Percentiles rank a stretch among this genome's conserved stretches.
These are phyloP conservation scores for Odontarrhena argentea DNA, from an alignment of 345 rosid species.

Conservation along the genomic window DNA sequence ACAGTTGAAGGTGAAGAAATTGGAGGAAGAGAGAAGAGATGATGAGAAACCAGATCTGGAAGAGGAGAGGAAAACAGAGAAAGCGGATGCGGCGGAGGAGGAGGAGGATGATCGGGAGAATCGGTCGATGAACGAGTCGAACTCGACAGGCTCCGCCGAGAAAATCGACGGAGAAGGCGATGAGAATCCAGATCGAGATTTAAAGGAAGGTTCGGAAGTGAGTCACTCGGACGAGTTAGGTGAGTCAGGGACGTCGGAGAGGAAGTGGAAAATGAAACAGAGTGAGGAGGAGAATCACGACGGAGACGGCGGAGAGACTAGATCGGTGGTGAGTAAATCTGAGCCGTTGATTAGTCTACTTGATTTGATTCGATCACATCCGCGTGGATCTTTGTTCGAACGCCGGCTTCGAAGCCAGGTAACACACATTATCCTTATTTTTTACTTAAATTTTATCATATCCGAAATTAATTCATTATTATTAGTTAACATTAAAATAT, in stretches of 20 bases:
- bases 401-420: conserved; percentile 68
- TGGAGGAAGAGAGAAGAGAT: conserved; percentile 39
- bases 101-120: conserved; percentile 54
- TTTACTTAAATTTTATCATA: not conserved
- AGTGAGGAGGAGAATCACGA: not conserved
- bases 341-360: conserved; percentile 55
- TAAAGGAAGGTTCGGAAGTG: conserved; percentile 36
- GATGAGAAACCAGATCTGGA: conserved; percentile 43
- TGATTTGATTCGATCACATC: conserved; percentile 61
- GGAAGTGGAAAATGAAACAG: conserved; percentile 40
- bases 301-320: conserved; percentile 31
- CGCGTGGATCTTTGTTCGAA: conserved; percentile 55
- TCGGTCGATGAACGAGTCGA: conserved; percentile 77
- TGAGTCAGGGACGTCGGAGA: conserved; percentile 58
- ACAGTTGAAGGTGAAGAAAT: conserved; percentile 41
- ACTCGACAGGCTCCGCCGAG: conserved; percentile 56
- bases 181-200: conserved; percentile 35
- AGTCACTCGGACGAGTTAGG: conserved; percentile 46
- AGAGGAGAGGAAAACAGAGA: conserved; percentile 20
- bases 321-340: conserved; percentile 47
- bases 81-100: conserved; percentile 46
- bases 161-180: conserved; percentile 37
- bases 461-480: conserved; percentile 3
- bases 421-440: not conserved
- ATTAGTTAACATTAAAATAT: not conserved